Evolutionary conservation across 495 filamentous ascomycete genomes (phyloP), one percentile per base, ranked within the genome.

Genomic region (Aspergillus haitiensis): DNA sequence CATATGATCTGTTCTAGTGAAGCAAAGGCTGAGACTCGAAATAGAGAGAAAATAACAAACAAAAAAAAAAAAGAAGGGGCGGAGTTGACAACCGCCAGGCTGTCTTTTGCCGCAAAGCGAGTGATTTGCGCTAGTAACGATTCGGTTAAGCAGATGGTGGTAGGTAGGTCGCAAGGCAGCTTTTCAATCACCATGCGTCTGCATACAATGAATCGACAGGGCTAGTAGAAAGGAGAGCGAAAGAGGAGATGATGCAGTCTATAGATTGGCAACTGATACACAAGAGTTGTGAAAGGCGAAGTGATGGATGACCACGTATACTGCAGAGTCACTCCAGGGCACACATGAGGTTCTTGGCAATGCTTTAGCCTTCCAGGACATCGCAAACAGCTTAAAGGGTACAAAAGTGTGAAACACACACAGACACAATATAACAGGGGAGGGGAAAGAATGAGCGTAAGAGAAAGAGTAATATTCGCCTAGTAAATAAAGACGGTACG

Each of bases 121-220:
- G 34, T 37, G 55, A 50, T 62, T 57, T 39, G 54, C 56, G 27
- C 60, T 50, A 27, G 21, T 27, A 27, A 27, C 3, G 21, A 27
- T 27, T 27, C 52, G 49, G 18, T 33, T 54, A 48, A 48, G 36
- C 33, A 55, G 52, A 35, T 51, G 55, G 27, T 50, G 33, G 55
- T 50, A 63, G 54, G 33, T 10, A 33, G 11, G 21, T 42, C 37
- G 56, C 27, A 6, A 46, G 52, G 46, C 48, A 57, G 54, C 9
- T 36, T 33, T 21, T 32, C 55, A 54, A 46, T 51, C 47, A 52
- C 36, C 47, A 59, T 44, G 27, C 35, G 16, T 47, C 27, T 37
- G 35, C 7, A 15, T 37, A 34, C 13, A 36, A 36, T 37, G 11
- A 36, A 52, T n/a, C 13, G 33, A 13, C 15, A 7, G 5, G 21